phyloP scores from a whole-genome alignment of 2,329 filamentous ascomycete species.

The Diaporthe sp. region DNA sequence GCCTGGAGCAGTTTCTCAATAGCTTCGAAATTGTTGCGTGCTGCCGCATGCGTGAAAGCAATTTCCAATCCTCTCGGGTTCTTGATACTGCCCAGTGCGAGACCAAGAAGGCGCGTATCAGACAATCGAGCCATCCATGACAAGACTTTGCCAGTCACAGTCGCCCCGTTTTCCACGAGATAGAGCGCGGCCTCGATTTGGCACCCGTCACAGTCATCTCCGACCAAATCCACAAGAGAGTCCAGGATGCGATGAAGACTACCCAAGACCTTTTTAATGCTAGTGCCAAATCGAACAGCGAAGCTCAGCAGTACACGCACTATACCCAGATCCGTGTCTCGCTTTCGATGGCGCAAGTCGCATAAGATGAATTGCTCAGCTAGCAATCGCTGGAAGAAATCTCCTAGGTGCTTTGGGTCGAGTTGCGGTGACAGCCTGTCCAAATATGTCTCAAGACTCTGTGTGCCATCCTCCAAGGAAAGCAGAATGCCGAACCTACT shows the following conservation, averaged over 20 bases:
- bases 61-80: not conserved
- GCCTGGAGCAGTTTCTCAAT: not conserved
- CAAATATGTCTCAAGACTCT: not conserved
- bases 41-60: not conserved
- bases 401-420: accelerated
- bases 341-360: no score
- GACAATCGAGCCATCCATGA: not conserved
- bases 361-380: not conserved
- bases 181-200: not conserved
- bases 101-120: not conserved
- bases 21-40: not conserved
- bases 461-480: not conserved
- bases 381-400: not conserved
- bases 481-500: not conserved
- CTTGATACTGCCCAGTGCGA: not conserved
- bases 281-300: not conserved
- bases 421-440: not conserved
- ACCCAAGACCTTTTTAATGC: not conserved
- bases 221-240: not conserved
- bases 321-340: not conserved
- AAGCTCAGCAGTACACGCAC: not conserved
- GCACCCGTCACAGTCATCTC: not conserved
- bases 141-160: not conserved
- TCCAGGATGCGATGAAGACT: not conserved
- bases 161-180: not conserved